A percentile compares a stretch with the other conserved stretches of the same genome.
phyloP scores from a whole-genome alignment of 805 yeast species.

The Sugiyamaella floridensis region DNA sequence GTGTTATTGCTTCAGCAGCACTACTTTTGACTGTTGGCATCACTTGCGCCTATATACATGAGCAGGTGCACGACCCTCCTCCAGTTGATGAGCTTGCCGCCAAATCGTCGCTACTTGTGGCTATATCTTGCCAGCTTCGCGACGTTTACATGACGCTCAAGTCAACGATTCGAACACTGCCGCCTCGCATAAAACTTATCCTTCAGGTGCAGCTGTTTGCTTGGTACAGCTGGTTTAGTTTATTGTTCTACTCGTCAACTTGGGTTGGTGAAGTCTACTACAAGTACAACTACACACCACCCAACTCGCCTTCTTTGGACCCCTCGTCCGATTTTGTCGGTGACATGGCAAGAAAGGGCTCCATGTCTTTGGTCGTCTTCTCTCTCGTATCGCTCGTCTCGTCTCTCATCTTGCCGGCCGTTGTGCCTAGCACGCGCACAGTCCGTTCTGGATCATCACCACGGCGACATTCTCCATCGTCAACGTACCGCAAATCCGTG shows the following conservation, averaged over 20 bases:
- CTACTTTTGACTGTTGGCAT: slow-evolving; percentile 37
- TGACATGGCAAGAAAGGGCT: slow-evolving; percentile 29
- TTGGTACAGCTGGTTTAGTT: slow-evolving; percentile 65
- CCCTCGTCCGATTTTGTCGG: slow-evolving; percentile 27
- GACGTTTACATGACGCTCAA: slow-evolving; percentile 11
- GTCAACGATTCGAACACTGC: slow-evolving; percentile 28
- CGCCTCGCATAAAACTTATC: slow-evolving; percentile 44
- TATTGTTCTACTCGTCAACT: slow-evolving; percentile 58
- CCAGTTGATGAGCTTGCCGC: not conserved
- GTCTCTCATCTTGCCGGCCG: slow-evolving; percentile 20
- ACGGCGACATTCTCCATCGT: not conserved
- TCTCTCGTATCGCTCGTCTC: slow-evolving; percentile 43
- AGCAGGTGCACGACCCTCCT: slow-evolving; percentile 37
- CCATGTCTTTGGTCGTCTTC: slow-evolving; percentile 32
- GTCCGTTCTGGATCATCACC: not conserved
- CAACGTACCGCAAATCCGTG: not conserved
- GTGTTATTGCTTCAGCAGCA: slow-evolving; percentile 37
- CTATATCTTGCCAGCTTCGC: not conserved
- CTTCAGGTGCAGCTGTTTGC: slow-evolving; percentile 56
- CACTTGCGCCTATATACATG: slow-evolving; percentile 41
- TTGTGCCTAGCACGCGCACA: slow-evolving; percentile 1
- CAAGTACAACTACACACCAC: slow-evolving; percentile 25
- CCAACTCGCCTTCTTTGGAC: not conserved
- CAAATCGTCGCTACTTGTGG: not conserved
- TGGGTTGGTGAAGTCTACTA: slow-evolving; percentile 56